phyloP scores from a whole-genome alignment of 1,139 yeast species.

The Blastobotrys capitulatus region DNA sequence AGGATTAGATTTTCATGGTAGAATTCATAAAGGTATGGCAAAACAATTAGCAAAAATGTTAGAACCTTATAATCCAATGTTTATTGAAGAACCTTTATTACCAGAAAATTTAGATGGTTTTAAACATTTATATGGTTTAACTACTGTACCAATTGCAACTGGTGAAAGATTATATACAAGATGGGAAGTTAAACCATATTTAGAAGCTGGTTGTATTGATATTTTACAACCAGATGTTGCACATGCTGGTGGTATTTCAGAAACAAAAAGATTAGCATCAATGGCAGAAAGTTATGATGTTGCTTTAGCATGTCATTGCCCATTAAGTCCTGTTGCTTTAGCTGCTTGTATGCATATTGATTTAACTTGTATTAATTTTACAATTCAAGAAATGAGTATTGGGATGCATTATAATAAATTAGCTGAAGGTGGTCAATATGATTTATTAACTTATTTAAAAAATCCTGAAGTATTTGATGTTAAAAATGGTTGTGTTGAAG shows the following conservation, averaged over 20 bases:
- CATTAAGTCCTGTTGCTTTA: slow-evolving; percentile 31
- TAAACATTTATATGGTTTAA: slow-evolving; percentile 24
- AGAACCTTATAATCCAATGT: slow-evolving; percentile 29
- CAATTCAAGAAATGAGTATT: slow-evolving; percentile 28
- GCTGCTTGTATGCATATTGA: slow-evolving; percentile 31
- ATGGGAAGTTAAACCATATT: slow-evolving; percentile 27
- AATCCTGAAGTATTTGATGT: slow-evolving; percentile 26
- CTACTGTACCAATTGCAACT: slow-evolving; percentile 30
- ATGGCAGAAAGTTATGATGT: slow-evolving; percentile 33
- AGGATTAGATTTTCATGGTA: slow-evolving; percentile 31
- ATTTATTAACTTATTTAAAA: slow-evolving; percentile 25
- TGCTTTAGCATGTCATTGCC: slow-evolving; percentile 33
- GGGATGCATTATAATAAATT: slow-evolving; percentile 28
- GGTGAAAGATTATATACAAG: slow-evolving; percentile 31
- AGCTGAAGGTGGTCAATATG: slow-evolving; percentile 20
- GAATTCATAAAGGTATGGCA: slow-evolving; percentile 31
- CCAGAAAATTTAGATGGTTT: slow-evolving; percentile 31
- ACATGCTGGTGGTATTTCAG: slow-evolving; percentile 32
- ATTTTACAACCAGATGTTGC: slow-evolving; percentile 33
- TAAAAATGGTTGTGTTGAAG: slow-evolving; percentile 23
- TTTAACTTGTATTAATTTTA: slow-evolving; percentile 26
- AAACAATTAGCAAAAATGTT: slow-evolving; percentile 28
- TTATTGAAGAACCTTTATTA: slow-evolving; percentile 32
- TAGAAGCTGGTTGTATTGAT: slow-evolving; percentile 29
- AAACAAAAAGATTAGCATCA: slow-evolving; percentile 27